Percentiles rank a stretch among this genome's conserved stretches.
These are phyloP conservation scores for Spathaspora boniae DNA, from an alignment of 805 yeast species.

Conservation along the genomic window DNA sequence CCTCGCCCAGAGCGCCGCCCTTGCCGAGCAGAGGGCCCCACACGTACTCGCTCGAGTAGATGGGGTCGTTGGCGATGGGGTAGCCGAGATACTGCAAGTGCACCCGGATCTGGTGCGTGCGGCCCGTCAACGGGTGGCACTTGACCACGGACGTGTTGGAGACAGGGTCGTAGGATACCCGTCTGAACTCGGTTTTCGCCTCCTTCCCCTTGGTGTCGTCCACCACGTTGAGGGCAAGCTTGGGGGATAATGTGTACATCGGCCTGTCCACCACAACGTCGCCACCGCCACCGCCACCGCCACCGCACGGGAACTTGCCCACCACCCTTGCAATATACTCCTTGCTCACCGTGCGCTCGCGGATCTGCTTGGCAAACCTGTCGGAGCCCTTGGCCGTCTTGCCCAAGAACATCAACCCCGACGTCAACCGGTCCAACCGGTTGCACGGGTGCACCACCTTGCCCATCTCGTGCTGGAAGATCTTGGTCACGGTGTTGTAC, in stretches of 20 bases:
- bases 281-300: conserved; percentile 24
- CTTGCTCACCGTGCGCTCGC: conserved; percentile 71
- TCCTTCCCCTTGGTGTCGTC: conserved; percentile 56
- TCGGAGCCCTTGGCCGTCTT: conserved; percentile 79
- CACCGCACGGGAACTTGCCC: conserved; percentile 70
- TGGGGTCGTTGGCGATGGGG: conserved; percentile 56
- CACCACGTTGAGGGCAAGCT: conserved; percentile 59
- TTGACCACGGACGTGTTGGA: conserved; percentile 66
- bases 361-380: conserved; percentile 63
- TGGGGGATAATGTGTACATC: conserved; percentile 67
- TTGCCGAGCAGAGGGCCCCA: conserved; percentile 83
- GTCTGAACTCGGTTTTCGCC: conserved; percentile 67
- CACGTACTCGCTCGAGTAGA: conserved; percentile 70
- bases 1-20: conserved; percentile 51
- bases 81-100: conserved; percentile 74
- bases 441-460: conserved; percentile 73
- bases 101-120: conserved; percentile 94
- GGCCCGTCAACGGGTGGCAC: conserved; percentile 85
- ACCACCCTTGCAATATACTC: conserved; percentile 84
- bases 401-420: conserved; percentile 91
- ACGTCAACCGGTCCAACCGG: conserved; percentile 83
- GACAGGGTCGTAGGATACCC: conserved; percentile 58
- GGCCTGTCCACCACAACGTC: conserved; percentile 63
- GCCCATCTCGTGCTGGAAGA: conserved; percentile 68
- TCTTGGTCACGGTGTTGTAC: conserved; percentile 70